These are phyloP conservation scores for Sclerospora graminicola DNA, from an alignment of 352 stramenopile genomes.

Conservation along the genomic window DNA sequence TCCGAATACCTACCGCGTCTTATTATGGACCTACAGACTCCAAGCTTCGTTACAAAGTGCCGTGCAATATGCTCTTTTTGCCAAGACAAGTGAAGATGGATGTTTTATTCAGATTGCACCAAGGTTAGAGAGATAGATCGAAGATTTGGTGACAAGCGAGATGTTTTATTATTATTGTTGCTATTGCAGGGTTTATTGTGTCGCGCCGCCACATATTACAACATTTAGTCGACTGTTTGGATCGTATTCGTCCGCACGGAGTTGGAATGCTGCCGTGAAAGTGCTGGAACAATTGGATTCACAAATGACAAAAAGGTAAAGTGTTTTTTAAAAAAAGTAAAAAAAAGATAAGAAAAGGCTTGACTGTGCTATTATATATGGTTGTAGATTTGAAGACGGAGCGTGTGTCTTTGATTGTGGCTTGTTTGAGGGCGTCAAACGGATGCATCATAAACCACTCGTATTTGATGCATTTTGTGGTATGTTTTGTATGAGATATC, in stretches of 20 bases:
- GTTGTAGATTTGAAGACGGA: conserved; percentile 54
- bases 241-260: conserved; percentile 37
- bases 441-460: conserved; percentile 67
- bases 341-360: neutral
- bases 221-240: conserved; percentile 68
- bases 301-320: conserved; percentile 53
- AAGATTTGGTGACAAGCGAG: neutral
- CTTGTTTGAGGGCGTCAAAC: conserved; percentile 77
- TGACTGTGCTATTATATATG: neutral
- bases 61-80: conserved; percentile 64
- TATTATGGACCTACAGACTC: conserved; percentile 74
- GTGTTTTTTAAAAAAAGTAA: neutral
- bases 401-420: conserved; percentile 83
- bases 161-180: conserved; percentile 1
- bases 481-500: conserved; percentile 14
- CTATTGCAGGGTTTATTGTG: conserved; percentile 55
- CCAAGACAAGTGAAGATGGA: conserved; percentile 72
- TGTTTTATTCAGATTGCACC: conserved; percentile 76
- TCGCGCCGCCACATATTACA: conserved; percentile 68
- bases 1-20: conserved; percentile 54
- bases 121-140: conserved; percentile 20
- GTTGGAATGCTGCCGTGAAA: conserved; percentile 68
- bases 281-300: conserved; percentile 57
- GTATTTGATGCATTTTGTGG: conserved; percentile 82
- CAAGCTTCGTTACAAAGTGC: conserved; percentile 65